Evolutionary conservation across 1,284 basidiomycete genomes (phyloP).

Genomic region (Heterobasidion annosum): DNA sequence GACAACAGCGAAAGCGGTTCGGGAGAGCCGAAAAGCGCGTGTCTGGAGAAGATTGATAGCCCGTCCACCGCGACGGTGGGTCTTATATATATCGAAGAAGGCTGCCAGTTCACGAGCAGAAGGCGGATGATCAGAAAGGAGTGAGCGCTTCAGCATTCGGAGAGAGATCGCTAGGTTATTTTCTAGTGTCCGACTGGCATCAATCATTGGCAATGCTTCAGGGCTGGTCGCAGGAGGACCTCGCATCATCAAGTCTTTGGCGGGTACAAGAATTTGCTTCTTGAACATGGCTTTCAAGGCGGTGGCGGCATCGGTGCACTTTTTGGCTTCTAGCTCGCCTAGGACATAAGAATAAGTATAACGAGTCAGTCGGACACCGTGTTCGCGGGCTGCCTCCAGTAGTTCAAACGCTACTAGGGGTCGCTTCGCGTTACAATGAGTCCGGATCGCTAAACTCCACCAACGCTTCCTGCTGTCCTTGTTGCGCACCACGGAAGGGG

Average conservation of each 20-base stretch:
- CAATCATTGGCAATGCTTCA: not conserved
- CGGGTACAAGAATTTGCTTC: not conserved
- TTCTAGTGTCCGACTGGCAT: not conserved
- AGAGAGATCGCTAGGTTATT: constrained; percentile 5
- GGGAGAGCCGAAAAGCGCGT: constrained; percentile 10
- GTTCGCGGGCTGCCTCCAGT: constrained; percentile 10
- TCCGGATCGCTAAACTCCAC: constrained; percentile 14
- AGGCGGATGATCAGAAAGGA: not conserved
- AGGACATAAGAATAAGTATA: constrained; percentile 9
- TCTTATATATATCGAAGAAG: constrained; percentile 12
- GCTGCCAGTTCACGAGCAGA: constrained; percentile 8
- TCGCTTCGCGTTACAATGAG: constrained; percentile 9
- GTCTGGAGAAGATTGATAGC: constrained; percentile 10
- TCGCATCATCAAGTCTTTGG: not conserved
- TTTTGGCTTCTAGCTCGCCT: constrained; percentile 5
- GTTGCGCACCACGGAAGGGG: no score
- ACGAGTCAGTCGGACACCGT: constrained; percentile 6
- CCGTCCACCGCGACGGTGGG: constrained; percentile 1
- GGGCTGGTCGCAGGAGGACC: not conserved
- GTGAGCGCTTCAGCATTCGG: constrained; percentile 5
- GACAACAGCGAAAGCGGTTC: constrained; percentile 4
- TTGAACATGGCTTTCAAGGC: not conserved
- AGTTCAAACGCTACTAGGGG: constrained; percentile 11
- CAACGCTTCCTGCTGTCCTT: constrained; percentile 3
- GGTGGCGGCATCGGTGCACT: not conserved